Conservation (phyloP, 441 rosid genomes). For the Populus hybrid region DNA sequence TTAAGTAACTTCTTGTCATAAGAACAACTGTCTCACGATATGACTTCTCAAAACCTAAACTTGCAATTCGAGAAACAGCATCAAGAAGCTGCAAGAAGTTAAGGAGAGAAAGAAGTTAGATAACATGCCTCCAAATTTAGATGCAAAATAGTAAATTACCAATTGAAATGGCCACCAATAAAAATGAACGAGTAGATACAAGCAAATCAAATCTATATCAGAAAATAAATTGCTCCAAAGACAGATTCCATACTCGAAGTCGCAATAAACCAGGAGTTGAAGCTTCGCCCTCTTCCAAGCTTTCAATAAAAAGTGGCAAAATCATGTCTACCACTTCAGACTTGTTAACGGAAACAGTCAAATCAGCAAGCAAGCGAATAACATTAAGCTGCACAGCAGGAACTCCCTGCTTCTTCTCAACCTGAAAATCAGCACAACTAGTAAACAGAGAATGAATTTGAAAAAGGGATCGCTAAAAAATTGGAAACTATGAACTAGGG, state of each 20-base stretch:
- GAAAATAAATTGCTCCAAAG: conserved; percentile 29
- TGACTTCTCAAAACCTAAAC: conserved; percentile 97
- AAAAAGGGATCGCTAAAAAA: background rate
- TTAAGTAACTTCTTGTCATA: conserved; percentile 93
- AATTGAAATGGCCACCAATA: conserved; percentile 8
- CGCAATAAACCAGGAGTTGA: conserved; percentile 81
- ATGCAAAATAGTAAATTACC: conserved; percentile 15
- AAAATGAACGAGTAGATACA: conserved; percentile 8
- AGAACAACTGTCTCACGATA: conserved; percentile 96
- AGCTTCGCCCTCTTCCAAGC: conserved; percentile 98
- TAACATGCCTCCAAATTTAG: conserved; percentile 19
- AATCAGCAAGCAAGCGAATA: conserved; percentile 86
- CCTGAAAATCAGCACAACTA: conserved; percentile 44
- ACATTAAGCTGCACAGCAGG: conserved; percentile 82
- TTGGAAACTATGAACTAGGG: background rate
- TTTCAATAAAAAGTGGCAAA: conserved; percentile 93
- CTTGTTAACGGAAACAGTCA: conserved; percentile 82
- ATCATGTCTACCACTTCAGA: conserved; percentile 96
- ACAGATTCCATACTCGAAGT: conserved; percentile 66
- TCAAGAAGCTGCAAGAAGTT: conserved; percentile 80
- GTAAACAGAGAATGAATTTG: conserved; percentile 5
- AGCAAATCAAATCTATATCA: conserved; percentile 14
- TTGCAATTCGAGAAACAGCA: conserved; percentile 95
- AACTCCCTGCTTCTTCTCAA: conserved; percentile 68
- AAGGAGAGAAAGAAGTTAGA: conserved; percentile 20